Base-by-base conservation (phyloP, 495 filamentous ascomycete genomes). In the Terfezia claveryi region DNA sequence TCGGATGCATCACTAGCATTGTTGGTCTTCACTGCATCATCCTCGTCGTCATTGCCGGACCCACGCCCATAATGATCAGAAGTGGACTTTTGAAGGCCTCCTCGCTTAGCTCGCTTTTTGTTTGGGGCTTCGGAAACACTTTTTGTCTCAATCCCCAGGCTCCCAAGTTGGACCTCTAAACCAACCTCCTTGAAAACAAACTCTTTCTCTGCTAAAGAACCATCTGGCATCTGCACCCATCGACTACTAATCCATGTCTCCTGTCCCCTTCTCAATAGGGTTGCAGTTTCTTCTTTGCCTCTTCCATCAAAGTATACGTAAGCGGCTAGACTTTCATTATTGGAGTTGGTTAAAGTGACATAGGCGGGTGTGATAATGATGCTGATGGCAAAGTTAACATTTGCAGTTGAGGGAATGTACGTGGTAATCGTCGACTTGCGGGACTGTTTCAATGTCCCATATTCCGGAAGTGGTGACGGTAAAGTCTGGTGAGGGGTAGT, bases 261-360 rank as follows among this genome's bases (percentile, higher is more conserved):
- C 59, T 95, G 91, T 46, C 92, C 92, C 17, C 88, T 79, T 54
- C 91, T 76, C 37, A 99, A 73, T 46, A 99, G 70, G 37, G 91
- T 99, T 55, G 91, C 91, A 14, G 96, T 93, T 67, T 99, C 91
- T 62, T 99, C 91, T 68, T 99, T 96, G 36, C 78, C 74, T 51
- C 92, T 74, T 11, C 91, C 91, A 67, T 99, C 91, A 63, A 99
- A 99, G 71, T 96, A 96, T 56, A 99, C 95, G 64, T 99, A 99
- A 11, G 91, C 91, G 16, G 91, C 91, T 54, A 99, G 85, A 17
- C 60, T 63, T 69, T 96, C 91, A 64, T 95, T 94, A 51, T 83
- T 79, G 23, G 84, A 88, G 41, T 80, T 78, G 7, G 88, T 95
- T 68, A 92, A 74, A 3, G 89, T 83, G 56, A 85, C 80, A 67